phyloP scores from a whole-genome alignment of 441 rosid genomes.

The Syzygium syzygioides region DNA sequence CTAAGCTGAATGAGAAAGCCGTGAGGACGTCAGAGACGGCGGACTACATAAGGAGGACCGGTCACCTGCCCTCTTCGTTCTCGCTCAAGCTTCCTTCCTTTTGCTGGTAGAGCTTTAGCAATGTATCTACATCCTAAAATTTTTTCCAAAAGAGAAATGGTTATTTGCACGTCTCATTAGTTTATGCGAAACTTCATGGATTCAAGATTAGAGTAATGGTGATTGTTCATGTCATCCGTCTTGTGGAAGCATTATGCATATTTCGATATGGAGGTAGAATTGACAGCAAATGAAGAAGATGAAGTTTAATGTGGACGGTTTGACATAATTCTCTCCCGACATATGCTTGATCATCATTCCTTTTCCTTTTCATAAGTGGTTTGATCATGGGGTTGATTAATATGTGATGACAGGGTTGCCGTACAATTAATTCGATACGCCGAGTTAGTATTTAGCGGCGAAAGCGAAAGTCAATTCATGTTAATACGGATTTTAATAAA shows the following conservation, averaged over 20 bases:
- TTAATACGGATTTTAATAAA: not conserved
- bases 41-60: slow-evolving; percentile 80
- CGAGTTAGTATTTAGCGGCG: too few species aligned
- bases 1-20: slow-evolving; percentile 64
- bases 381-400: not conserved
- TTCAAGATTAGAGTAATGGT: not conserved
- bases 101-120: slow-evolving; percentile 52
- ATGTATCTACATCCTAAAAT: slow-evolving; percentile 5
- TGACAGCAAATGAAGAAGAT: not conserved
- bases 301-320: not conserved
- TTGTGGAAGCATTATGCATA: not conserved
- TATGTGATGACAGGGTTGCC: not conserved
- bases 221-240: not conserved
- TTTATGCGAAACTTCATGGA: not conserved
- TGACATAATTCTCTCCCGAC: not conserved
- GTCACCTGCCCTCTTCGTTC: slow-evolving; percentile 73
- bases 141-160: not conserved
- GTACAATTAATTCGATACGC: too few species aligned
- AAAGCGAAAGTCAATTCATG: too few species aligned
- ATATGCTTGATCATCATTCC: not conserved
- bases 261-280: not conserved
- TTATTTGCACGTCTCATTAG: not conserved
- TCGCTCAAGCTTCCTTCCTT: slow-evolving; percentile 74
- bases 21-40: slow-evolving; percentile 69
- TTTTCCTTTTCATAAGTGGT: not conserved